Evolutionary conservation across 2,329 filamentous ascomycete species (phyloP), one percentile per base, ranked within the genome.

Genomic region (Pseudopithomyces chartarum): DNA sequence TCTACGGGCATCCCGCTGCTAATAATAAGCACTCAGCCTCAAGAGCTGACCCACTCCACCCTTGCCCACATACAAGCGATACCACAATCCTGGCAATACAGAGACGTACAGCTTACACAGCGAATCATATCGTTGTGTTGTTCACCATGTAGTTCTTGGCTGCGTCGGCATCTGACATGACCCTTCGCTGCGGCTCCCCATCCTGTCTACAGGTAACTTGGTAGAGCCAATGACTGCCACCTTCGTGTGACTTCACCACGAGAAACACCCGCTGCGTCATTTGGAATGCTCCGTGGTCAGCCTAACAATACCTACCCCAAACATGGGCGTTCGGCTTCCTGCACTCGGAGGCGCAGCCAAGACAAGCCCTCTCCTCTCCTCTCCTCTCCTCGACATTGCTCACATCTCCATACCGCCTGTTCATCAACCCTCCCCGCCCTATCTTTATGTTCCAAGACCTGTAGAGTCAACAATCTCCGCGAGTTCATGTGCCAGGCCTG

Each of bases 11-110:
- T 40, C 15, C 43, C 33, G 53, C 46, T 55, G 34, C 54, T 56
- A 56, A 52, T 42, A 34, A 52, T 52, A 56, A 52, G 33, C 33
- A 42, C 40, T 56, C 54, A 56, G 54, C 54, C 54, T 52, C 47
- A 50, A 19, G 8, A 42, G 54, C 47, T 32, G 48, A 17, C 38
- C 47, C 54, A 40, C 47, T 46, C 48, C 22, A 43, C 26, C 38
- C 47, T n/a, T 33, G n/a, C 15, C 38, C 22, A n/a, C 46, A n/a
- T 10, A 17, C 26, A 55, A 55, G 22, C 36, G 20, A 29, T 7
- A 38, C 42, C 23, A 26, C 49, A 22, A 39, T 17, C 13, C 26
- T 34, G 29, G 23, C 6, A n/a, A 51, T 2, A 19, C 15, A 12
- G 17, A 23, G 20, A 51, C 10, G 7, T 15, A 10, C 4, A 51